Base-by-base conservation (phyloP, 2,329 filamentous ascomycete species). In the Fusarium sulawesiense region DNA sequence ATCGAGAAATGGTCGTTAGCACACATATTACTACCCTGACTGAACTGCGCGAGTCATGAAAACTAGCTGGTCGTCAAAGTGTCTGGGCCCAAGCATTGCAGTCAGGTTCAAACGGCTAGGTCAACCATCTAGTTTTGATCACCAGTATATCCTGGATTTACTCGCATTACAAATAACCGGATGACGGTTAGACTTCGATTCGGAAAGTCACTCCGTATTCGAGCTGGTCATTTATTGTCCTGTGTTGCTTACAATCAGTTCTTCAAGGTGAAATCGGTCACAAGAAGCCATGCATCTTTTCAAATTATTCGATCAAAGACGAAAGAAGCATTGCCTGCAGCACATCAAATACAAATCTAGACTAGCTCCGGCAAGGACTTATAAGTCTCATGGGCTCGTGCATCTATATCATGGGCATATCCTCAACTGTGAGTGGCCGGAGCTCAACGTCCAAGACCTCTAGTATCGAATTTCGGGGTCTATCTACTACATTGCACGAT, bases 321-420 rank as follows among this genome's bases (percentile, higher is more conserved):
- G 13, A 27, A 46, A 62, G 20, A 44, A 55, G 25, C 20, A 27
- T 12, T 27, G 14, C 18, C 45, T 54, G 50, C 44, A 40, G 37
- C 46, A 18, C 16, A 20, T 50, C 37, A 29, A 50, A 47, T 45
- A 20, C 41, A n/a, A 61, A 45, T 41, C 23, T 10, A 46, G 37
- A 53, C 21, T 59, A 32, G 20, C 27, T 34, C 29, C 18, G 47
- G 20, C 42, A 40, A 23, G 40, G 42, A 44, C n/a, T 13, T 45
- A n/a, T 41, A 57, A 20, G 42, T 25, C 53, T 29, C 48, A 32
- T 45, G 21, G 40, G 10, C 32, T 64, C 47, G 23, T 54, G 27
- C 42, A 46, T 45, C 21, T 16, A 34, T 56, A 50, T 50, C 67
- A 68, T 70, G 67, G 68, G 55, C 67, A 27, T 48, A 45, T 71